Conservation (phyloP, 2,329 filamentous ascomycete genomes). For the Colletotrichum musicola region DNA sequence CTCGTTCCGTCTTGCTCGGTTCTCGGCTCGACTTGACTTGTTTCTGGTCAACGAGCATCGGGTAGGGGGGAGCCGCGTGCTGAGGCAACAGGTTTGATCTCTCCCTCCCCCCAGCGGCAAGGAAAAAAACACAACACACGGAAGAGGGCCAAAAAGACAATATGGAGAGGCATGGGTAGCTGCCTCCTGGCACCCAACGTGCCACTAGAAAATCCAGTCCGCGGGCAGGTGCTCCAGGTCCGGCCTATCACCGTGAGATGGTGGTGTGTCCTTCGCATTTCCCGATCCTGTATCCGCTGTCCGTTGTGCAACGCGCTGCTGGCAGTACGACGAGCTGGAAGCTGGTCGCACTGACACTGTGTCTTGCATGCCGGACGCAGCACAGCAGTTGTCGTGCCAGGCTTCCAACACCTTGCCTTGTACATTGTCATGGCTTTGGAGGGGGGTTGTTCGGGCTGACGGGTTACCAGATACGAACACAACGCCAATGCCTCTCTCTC, state of each 20-base stretch:
- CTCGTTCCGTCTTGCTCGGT: conserved; percentile 4
- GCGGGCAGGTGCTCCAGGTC: conserved; percentile 43
- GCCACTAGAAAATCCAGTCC: conserved; percentile 49
- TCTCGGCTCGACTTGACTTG: conserved; percentile 12
- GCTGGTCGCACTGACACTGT: conserved; percentile 47
- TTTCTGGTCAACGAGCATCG: conserved; percentile 1
- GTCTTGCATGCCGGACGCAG: conserved; percentile 50
- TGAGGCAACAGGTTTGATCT: conserved; percentile 21
- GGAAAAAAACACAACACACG: not conserved
- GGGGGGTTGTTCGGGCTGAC: conserved; percentile 41
- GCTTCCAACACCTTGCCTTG: conserved; percentile 44
- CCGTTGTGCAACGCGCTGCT: conserved; percentile 59
- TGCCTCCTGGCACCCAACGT: conserved; percentile 50
- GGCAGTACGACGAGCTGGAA: conserved; percentile 58
- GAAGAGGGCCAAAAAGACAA: conserved; percentile 6
- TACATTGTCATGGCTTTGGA: conserved; percentile 29
- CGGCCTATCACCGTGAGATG: conserved; percentile 51
- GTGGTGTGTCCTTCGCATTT: conserved; percentile 49
- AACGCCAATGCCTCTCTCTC: conserved; percentile 65
- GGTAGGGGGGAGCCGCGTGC: not conserved
- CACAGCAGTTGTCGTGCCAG: conserved; percentile 53
- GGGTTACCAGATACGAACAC: conserved; percentile 65
- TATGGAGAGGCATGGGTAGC: conserved; percentile 49
- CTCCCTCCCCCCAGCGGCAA: conserved; percentile 3
- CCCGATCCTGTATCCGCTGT: conserved; percentile 55